Base-by-base conservation (phyloP, 768 basidiomycete species). In the Amanita brunnescens region DNA sequence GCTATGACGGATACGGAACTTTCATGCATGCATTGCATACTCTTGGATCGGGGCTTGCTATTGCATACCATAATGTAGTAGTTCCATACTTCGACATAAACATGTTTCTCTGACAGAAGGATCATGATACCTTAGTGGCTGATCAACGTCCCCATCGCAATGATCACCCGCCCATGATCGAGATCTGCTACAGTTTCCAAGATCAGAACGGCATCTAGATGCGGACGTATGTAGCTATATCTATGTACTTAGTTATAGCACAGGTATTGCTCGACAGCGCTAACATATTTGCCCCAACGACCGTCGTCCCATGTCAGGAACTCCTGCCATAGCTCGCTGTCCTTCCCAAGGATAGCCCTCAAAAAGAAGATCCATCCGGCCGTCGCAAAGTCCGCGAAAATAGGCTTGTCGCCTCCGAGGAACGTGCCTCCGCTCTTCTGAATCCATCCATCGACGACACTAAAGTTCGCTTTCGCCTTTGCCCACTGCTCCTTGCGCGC, bases 251-350 rank as follows among this genome's bases (percentile, higher is more conserved):
- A n/a, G n/a, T n/a, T 24, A 16, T 16, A 13, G 14, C 39, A 40
- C 16, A 18, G 20, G 47, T 68, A 71, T 34, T 62, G 60, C 54
- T 62, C 59, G 39, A 72, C 53, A 23, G 57, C 54, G 14, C 60
- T 59, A 4, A 68, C 29, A 12, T 69, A 55, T 26, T 51, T 58
- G 26, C 40, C 63, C 76, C 74, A 77, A 32, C 67, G 60, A n/a
- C 73, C 74, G 13, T 58, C 64, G 46, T 74, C 61, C 70, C 67
- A 72, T 20, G 54, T 61, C 38, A 53, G 54, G 14, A 78, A 51
- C 14, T 67, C 63, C 40, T 62, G 66, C 74, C 75, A 78, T 45
- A 70, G 65, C 37, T 63, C 55, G 37, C 70, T 70, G 9, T 75
- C 66, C 49, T 64, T 61, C 6, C 70, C 70, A 43, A 62, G 61